A percentile compares a stretch with the other conserved stretches of the same genome.
Conservation (phyloP, 129 eudicot species). For the Lactuca sativa region DNA sequence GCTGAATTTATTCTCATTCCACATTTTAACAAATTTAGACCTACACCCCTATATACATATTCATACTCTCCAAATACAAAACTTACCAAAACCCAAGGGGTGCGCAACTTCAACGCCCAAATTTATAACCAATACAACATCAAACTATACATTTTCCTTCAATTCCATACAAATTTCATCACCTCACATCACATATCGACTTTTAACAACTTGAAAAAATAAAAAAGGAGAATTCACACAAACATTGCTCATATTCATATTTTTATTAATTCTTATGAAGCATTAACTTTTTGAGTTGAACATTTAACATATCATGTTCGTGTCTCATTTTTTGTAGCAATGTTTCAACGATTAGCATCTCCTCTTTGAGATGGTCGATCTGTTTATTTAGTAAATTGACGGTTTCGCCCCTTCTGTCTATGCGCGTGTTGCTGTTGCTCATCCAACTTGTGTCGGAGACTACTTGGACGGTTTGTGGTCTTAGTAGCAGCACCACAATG, state of each 20-base stretch:
- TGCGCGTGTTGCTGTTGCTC: constrained; percentile 32
- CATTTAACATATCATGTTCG: constrained; percentile 59
- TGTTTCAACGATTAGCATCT: constrained; percentile 72
- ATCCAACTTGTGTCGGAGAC: constrained; percentile 53
- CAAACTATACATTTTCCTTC: constrained; percentile 27
- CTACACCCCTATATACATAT: neutral
- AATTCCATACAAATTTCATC: constrained; percentile 13
- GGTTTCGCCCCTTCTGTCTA: constrained; percentile 46
- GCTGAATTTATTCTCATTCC: too few relatives aligned
- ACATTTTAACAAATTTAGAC: neutral
- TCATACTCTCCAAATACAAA: neutral
- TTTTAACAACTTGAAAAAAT: constrained; percentile 3
- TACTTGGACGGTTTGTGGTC: constrained; percentile 76
- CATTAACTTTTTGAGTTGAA: constrained; percentile 57
- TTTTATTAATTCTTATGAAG: constrained; percentile 23
- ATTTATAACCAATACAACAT: constrained; percentile 12
- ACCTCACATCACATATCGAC: constrained; percentile 16
- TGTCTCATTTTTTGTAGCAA: constrained; percentile 67
- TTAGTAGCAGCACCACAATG: constrained; percentile 64
- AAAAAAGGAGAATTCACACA: constrained; percentile 12
- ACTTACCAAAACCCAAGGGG: neutral
- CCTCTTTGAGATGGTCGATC: constrained; percentile 66
- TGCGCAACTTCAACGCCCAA: neutral
- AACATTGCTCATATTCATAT: neutral
- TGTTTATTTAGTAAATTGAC: constrained; percentile 52